These are phyloP conservation scores for Kluyveromyces starmeri DNA, from an alignment of 805 yeast species.

Conservation along the genomic window DNA sequence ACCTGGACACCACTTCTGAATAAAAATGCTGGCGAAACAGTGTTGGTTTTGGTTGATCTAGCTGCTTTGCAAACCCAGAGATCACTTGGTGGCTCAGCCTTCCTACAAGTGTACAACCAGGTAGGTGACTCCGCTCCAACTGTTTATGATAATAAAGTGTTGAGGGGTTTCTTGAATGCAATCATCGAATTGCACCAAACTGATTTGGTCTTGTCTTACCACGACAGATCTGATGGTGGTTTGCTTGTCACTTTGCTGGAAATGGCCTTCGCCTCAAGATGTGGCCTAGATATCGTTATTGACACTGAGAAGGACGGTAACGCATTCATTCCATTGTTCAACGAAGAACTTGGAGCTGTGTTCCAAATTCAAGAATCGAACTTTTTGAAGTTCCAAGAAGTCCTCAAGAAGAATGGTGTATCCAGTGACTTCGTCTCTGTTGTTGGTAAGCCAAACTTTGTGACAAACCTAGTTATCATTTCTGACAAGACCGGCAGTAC, in stretches of 20 bases:
- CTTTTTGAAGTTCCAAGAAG: slow-evolving; percentile 42
- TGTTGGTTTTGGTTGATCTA: slow-evolving; percentile 73
- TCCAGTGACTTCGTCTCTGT: slow-evolving; percentile 43
- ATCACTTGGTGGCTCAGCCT: slow-evolving; percentile 86
- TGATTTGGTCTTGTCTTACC: slow-evolving; percentile 72
- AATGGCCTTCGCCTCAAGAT: slow-evolving; percentile 96
- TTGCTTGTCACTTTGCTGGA: slow-evolving; percentile 74
- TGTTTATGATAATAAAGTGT: slow-evolving; percentile 55
- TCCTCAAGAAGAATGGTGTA: slow-evolving; percentile 54
- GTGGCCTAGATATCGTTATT: slow-evolving; percentile 59
- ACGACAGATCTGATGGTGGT: slow-evolving; percentile 97
- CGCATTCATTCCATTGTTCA: slow-evolving; percentile 56
- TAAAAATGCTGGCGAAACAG: slow-evolving; percentile 41
- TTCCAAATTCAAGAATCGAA: slow-evolving; percentile 68
- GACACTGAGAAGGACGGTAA: slow-evolving; percentile 32
- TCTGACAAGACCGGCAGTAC: slow-evolving; percentile 30
- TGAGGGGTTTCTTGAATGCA: slow-evolving; percentile 65
- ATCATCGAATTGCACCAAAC: slow-evolving; percentile 64
- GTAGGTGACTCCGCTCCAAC: slow-evolving; percentile 79
- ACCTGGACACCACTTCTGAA: slow-evolving; percentile 93
- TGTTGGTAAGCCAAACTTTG: slow-evolving; percentile 62
- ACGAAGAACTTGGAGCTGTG: slow-evolving; percentile 93
- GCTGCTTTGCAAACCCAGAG: slow-evolving; percentile 42
- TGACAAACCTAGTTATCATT: slow-evolving; percentile 40
- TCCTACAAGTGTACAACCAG: slow-evolving; percentile 87